phyloP scores from a whole-genome alignment of 495 filamentous ascomycete genomes.

The Pseudevernia furfuracea region DNA sequence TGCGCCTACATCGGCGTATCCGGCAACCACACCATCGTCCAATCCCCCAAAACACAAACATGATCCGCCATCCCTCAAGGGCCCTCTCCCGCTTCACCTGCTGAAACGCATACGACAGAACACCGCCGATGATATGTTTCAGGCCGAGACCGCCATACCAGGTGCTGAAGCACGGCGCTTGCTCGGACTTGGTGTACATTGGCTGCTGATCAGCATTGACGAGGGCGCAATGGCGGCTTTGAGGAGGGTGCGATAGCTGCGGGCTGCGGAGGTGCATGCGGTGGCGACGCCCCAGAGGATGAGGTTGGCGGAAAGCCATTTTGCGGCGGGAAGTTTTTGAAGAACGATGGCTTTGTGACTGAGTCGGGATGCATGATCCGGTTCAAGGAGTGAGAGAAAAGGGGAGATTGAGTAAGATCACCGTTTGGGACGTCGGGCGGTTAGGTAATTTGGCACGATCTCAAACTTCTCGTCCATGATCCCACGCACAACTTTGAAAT shows the following conservation, averaged over 20 bases:
- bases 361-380: neutral
- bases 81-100: constrained; percentile 35
- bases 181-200: constrained; percentile 58
- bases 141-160: constrained; percentile 61
- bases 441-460: neutral
- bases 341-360: constrained; percentile 32
- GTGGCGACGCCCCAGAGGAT: constrained; percentile 53
- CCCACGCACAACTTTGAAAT: neutral
- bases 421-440: constrained; percentile 50
- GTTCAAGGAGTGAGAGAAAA: neutral
- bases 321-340: constrained; percentile 47
- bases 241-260: constrained; percentile 53
- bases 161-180: constrained; percentile 52
- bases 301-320: constrained; percentile 50
- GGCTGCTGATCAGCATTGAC: constrained; percentile 42
- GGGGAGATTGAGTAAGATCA: constrained; percentile 18
- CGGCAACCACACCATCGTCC: constrained; percentile 44
- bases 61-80: constrained; percentile 53
- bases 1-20: constrained; percentile 44
- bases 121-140: constrained; percentile 55
- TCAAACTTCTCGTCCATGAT: neutral
- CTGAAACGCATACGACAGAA: constrained; percentile 56
- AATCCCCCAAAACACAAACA: constrained; percentile 58
- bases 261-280: constrained; percentile 46
- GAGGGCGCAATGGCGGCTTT: constrained; percentile 51